Evolutionary conservation across 257 asterid species (phyloP).

Genomic region (Solanum peruvianum): DNA sequence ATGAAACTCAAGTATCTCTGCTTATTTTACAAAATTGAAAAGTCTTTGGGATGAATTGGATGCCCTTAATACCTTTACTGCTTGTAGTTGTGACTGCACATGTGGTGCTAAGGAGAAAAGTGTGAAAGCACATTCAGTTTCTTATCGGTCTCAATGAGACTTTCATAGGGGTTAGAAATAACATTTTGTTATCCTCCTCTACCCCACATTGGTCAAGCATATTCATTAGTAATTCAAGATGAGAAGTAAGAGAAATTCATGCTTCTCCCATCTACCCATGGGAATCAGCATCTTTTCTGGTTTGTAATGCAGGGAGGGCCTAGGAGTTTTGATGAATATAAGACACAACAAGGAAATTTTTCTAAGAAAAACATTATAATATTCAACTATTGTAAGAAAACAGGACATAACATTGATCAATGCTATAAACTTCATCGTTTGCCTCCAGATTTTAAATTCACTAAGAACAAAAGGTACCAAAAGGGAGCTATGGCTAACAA

Average conservation of each 20-base stretch:
- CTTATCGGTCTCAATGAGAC: not conserved
- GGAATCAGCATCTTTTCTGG: not conserved
- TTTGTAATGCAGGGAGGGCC: not conserved
- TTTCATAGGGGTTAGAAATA: not conserved
- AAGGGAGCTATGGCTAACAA: not conserved
- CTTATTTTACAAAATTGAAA: not conserved
- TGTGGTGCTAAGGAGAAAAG: not conserved
- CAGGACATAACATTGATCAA: not conserved
- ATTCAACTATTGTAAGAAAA: not conserved
- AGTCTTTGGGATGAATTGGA: not conserved
- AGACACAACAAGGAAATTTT: not conserved
- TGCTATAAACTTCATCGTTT: not conserved
- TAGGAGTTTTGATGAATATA: not conserved
- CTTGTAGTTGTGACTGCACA: not conserved
- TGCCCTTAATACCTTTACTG: not conserved
- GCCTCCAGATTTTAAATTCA: no score
- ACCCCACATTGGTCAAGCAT: not conserved
- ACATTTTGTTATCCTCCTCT: not conserved
- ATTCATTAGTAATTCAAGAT: not conserved
- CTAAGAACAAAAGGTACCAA: not conserved
- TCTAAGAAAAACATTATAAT: no score
- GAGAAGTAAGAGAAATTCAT: not conserved
- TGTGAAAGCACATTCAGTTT: not conserved
- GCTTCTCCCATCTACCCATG: not conserved
- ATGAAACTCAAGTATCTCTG: not conserved